Conservation (phyloP, 1,139 yeast species). For the Dujonia santamariae region DNA sequence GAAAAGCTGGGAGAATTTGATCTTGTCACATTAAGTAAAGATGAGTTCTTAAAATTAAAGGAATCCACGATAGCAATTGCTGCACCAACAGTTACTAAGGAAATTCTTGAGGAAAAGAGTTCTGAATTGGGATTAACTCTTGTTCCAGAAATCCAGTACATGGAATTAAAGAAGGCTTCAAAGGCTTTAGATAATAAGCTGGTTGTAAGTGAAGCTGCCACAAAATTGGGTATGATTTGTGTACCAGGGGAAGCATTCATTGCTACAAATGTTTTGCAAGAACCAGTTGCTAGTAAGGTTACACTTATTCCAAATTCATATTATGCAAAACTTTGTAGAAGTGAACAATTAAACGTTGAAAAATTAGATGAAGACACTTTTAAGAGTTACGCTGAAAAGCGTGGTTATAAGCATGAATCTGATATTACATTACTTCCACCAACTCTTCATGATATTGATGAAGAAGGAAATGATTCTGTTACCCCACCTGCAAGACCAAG, state of each 20-base stretch:
- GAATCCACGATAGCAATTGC: slow-evolving; percentile 9
- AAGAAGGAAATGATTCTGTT: slow-evolving; percentile 4
- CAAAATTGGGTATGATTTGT: slow-evolving; percentile 44
- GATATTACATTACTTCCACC: slow-evolving; percentile 13
- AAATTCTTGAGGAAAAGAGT: slow-evolving; percentile 18
- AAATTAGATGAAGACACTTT: slow-evolving; percentile 46
- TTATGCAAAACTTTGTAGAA: slow-evolving; percentile 53
- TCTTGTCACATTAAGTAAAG: slow-evolving; percentile 24
- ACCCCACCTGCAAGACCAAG: slow-evolving; percentile 7
- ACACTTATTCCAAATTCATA: slow-evolving; percentile 64
- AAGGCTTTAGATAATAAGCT: slow-evolving; percentile 20
- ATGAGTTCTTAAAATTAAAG: slow-evolving; percentile 29
- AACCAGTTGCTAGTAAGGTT: slow-evolving; percentile 55
- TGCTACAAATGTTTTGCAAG: slow-evolving; percentile 56
- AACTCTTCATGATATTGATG: slow-evolving; percentile 13
- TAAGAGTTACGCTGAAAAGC: slow-evolving; percentile 42
- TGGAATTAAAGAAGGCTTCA: slow-evolving; percentile 16
- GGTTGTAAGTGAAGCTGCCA: slow-evolving; percentile 32
- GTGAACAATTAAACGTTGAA: slow-evolving; percentile 42
- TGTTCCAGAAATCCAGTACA: slow-evolving; percentile 36
- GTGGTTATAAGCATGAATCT: slow-evolving; percentile 41
- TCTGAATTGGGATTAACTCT: slow-evolving; percentile 36
- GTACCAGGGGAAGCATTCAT: slow-evolving; percentile 56
- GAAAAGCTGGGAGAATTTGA: slow-evolving; percentile 43
- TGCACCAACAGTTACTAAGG: slow-evolving; percentile 14